These are phyloP conservation scores for Bodo saltans DNA, from an alignment of 78 protist species.

Conservation along the genomic window DNA sequence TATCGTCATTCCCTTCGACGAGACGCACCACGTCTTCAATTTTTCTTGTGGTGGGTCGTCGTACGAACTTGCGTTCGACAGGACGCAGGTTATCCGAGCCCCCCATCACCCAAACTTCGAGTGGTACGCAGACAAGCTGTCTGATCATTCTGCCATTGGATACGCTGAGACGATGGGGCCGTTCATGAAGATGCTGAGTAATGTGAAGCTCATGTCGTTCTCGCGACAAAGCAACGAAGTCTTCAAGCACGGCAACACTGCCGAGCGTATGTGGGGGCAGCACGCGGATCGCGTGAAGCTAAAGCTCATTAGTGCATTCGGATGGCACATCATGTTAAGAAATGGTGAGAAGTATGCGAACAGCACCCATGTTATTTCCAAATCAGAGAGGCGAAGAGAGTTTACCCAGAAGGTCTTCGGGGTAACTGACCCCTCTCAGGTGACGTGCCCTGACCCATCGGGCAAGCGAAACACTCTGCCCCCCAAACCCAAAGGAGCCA, in stretches of 20 bases:
- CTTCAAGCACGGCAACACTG: not conserved
- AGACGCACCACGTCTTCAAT: not conserved
- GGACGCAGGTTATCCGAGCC: not conserved
- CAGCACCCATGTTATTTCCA: too few species aligned
- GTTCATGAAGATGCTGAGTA: not conserved
- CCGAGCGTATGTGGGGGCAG: not conserved
- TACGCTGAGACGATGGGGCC: not conserved
- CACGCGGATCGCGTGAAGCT: not conserved
- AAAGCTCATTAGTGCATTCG: not conserved
- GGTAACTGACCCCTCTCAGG: too few species aligned
- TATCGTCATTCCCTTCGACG: not conserved
- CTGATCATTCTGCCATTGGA: not conserved
- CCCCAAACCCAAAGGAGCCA: too few species aligned
- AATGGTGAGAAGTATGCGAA: not conserved
- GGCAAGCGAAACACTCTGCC: too few species aligned
- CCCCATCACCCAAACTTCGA: not conserved
- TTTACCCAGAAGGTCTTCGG: too few species aligned
- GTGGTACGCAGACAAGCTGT: not conserved
- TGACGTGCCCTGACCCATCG: too few species aligned
- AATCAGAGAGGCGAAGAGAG: too few species aligned
- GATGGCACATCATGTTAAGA: not conserved
- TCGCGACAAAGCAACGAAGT: not conserved
- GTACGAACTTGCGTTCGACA: not conserved
- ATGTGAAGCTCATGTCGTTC: not conserved
- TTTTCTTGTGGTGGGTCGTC: not conserved